A percentile compares a stretch with the other conserved stretches of the same genome.
phyloP scores from a whole-genome alignment of 345 rosid genomes.

The Cardamine resedifolia region DNA sequence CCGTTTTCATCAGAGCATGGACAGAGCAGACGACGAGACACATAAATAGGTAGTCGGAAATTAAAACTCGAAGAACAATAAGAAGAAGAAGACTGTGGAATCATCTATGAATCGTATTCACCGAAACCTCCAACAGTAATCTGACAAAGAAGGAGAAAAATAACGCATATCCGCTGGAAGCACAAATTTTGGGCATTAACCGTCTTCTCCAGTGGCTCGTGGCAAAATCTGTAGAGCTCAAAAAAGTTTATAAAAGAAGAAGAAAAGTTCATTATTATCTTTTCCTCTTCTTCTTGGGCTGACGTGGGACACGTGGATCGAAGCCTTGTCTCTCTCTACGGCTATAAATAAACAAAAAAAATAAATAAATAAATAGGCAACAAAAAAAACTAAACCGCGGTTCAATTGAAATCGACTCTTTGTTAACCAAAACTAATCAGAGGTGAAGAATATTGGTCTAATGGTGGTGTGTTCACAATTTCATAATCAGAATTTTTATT shows the following conservation, averaged over 20 bases:
- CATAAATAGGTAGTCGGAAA: constrained; percentile 17
- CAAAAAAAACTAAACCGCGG: neutral
- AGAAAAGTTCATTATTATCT: neutral
- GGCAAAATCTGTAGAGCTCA: neutral
- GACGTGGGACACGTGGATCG: neutral
- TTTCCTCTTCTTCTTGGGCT: neutral
- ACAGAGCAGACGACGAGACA: constrained; percentile 26
- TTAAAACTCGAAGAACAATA: constrained; percentile 29
- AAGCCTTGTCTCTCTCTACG: neutral
- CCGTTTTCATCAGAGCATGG: constrained; percentile 38
- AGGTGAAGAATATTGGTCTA: no score
- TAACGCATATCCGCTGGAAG: neutral
- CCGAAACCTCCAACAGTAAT: no score
- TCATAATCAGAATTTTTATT: no score
- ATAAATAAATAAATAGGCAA: no score
- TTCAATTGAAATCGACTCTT: neutral
- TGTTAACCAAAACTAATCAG: no score
- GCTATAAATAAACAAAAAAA: no score
- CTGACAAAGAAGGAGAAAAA: neutral
- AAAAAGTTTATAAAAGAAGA: neutral
- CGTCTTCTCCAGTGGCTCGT: neutral
- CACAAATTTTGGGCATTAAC: neutral
- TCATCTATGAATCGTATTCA: constrained; percentile 39
- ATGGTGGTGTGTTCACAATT: no score
- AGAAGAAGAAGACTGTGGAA: constrained; percentile 40